Evolutionary conservation across 352 stramenopile genomes (phyloP), one percentile per base, ranked within the genome.

Genomic region (Phytophthora palmivora): DNA sequence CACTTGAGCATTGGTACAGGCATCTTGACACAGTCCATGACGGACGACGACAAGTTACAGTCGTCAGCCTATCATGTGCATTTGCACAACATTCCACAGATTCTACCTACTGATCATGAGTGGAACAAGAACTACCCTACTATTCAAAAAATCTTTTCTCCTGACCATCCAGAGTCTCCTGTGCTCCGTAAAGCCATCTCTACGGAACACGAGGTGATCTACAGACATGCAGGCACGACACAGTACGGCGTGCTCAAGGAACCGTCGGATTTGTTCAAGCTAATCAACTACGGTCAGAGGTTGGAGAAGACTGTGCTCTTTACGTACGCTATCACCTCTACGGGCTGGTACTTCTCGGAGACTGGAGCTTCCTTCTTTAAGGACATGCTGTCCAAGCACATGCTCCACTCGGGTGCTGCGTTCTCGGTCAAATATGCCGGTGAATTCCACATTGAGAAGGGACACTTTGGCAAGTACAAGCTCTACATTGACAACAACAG

Each of bases 311-410:
- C 57, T 3, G 67, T 79, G 21, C 58, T 79, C 15, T 79, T 74
- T 44, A 79, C 71, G 41, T 79, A 79, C 46, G 67, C 63, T 14
- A 79, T 79, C 26, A 74, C 43, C 5, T 32, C 54, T 2, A 72
- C 38, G 18, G 71, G 71, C n/a, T 79, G 62, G 67, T 79, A 72
- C 63, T 79, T 79, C 21, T 79, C 67, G 14, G 71, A 79, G 55
- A 79, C 71, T 6, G 71, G 71, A 1, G 71, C 71, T 1, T 28
- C 71, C 8, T 79, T 79, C 59, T 76, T 79, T 21, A 79, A 79
- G 54, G 71, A 79, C 58, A 79, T 79, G 54, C 49, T 79, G 28
- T 79, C 71, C 12, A 79, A 79, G 63, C 71, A 79, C 51, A 76
- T 79, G 71, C 46, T 79, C 41, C 71, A 76, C 46, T 70, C 67